phyloP scores from a whole-genome alignment of 805 yeast species.

The Geotrichum ghanense region DNA sequence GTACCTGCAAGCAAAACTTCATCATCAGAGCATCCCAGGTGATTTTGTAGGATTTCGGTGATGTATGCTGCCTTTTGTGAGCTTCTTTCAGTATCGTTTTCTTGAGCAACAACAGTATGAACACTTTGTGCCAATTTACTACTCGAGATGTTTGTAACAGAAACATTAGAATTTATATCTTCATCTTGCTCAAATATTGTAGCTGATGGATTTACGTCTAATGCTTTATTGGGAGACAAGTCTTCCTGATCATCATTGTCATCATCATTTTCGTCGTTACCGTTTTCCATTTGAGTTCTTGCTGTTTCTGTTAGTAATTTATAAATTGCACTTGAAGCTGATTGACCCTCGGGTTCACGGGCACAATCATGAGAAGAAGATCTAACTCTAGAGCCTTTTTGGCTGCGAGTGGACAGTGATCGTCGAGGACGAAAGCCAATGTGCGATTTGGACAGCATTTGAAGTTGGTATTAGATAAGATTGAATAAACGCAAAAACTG shows the following conservation, averaged over 20 bases:
- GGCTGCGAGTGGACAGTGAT: constrained; percentile 2
- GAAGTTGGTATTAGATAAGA: neutral
- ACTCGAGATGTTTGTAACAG: neutral
- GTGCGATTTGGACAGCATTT: constrained; percentile 10
- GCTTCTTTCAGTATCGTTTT: constrained; percentile 6
- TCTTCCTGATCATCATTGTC: constrained; percentile 14
- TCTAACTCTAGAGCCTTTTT: constrained; percentile 2
- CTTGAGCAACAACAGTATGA: constrained; percentile 8
- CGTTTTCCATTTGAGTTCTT: constrained; percentile 30
- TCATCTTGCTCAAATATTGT: no score
- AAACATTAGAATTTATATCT: no score
- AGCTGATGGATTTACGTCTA: no score
- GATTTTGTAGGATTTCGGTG: constrained; percentile 14
- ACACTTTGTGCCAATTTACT: constrained; percentile 3
- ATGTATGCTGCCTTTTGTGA: constrained; percentile 12
- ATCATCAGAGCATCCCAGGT: constrained; percentile 13
- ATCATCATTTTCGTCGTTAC: constrained; percentile 21
- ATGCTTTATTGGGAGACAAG: constrained; percentile 3
- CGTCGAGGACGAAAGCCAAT: constrained; percentile 6
- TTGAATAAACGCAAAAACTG: no score
- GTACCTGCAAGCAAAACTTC: constrained; percentile 15
- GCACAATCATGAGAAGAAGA: constrained; percentile 15
- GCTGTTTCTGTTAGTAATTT: constrained; percentile 47
- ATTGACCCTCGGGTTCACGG: constrained; percentile 26
- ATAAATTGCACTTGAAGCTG: constrained; percentile 42